Conservation (phyloP, 225 moss, liverwort and hornwort species). For the Takakia lepidozioides region DNA sequence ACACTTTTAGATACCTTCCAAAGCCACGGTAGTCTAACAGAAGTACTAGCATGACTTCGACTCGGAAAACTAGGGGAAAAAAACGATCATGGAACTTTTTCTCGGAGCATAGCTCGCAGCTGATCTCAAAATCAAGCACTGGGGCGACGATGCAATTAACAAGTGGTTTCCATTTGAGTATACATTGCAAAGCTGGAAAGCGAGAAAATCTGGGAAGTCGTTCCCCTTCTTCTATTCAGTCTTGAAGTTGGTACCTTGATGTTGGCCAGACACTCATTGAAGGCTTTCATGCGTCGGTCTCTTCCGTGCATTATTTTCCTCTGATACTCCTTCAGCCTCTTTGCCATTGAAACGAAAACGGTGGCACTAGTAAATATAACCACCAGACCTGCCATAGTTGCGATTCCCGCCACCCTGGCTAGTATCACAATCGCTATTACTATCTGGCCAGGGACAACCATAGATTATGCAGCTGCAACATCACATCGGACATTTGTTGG, state of each 20-base stretch:
- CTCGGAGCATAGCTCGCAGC: too few relatives aligned
- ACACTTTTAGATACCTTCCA: too few relatives aligned
- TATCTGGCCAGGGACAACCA: slow-evolving; percentile 74
- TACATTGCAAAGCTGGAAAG: too few relatives aligned
- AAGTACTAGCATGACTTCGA: too few relatives aligned
- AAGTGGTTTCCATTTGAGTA: too few relatives aligned
- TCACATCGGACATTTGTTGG: slow-evolving; percentile 59
- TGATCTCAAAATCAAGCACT: too few relatives aligned
- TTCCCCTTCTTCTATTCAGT: too few relatives aligned
- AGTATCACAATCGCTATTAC: slow-evolving; percentile 41
- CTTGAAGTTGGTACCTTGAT: slow-evolving; percentile 82
- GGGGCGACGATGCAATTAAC: too few relatives aligned
- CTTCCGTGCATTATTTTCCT: slow-evolving; percentile 47
- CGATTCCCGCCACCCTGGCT: slow-evolving; percentile 32
- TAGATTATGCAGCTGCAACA: slow-evolving; percentile 65
- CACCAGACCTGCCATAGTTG: slow-evolving; percentile 51
- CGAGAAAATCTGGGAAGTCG: too few relatives aligned
- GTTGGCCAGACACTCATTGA: slow-evolving; percentile 69
- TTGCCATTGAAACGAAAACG: slow-evolving; percentile 21
- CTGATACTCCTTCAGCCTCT: slow-evolving; percentile 32
- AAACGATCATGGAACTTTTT: too few relatives aligned
- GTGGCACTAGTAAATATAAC: slow-evolving; percentile 24
- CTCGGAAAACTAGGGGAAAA: too few relatives aligned
- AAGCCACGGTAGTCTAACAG: too few relatives aligned
- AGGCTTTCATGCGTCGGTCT: slow-evolving; percentile 62